Conservation (phyloP, 192 early-diverging fungal species). For the Entrophospora sp. region DNA sequence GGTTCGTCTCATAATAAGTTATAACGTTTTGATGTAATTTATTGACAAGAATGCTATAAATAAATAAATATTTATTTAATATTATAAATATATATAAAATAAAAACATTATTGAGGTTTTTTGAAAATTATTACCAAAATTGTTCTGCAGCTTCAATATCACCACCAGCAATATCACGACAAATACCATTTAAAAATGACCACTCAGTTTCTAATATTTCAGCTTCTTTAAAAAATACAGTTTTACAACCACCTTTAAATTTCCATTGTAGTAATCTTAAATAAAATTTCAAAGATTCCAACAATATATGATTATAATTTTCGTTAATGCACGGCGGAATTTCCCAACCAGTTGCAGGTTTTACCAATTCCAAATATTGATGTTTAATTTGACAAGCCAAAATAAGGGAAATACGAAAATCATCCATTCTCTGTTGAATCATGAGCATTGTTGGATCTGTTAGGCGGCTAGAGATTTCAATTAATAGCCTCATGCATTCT, state of each 20-base stretch:
- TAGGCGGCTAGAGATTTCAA: constrained; percentile 56
- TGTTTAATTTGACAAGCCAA: constrained; percentile 67
- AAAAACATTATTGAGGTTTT: constrained; percentile 11
- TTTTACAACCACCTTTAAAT: constrained; percentile 47
- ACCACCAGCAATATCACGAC: constrained; percentile 62
- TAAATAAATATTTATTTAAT: not conserved
- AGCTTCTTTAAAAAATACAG: constrained; percentile 55
- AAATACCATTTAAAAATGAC: constrained; percentile 65
- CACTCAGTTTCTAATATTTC: constrained; percentile 79
- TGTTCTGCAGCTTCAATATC: constrained; percentile 65
- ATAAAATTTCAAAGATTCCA: constrained; percentile 65
- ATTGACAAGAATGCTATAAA: constrained; percentile 39
- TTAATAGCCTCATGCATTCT: constrained; percentile 66
- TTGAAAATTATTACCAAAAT: constrained; percentile 48
- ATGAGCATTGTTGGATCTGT: constrained; percentile 48
- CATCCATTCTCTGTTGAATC: constrained; percentile 74
- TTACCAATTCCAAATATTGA: constrained; percentile 55
- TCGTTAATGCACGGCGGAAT: constrained; percentile 51
- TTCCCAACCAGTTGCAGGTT: constrained; percentile 57
- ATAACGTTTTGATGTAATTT: constrained; percentile 40
- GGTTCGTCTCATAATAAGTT: constrained; percentile 33
- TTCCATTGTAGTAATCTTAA: constrained; percentile 71
- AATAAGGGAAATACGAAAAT: constrained; percentile 60
- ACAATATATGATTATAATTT: constrained; percentile 64
- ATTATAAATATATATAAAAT: not conserved